Evolutionary conservation across 805 yeast genomes (phyloP).

Genomic region (Komagataella phaffii): DNA sequence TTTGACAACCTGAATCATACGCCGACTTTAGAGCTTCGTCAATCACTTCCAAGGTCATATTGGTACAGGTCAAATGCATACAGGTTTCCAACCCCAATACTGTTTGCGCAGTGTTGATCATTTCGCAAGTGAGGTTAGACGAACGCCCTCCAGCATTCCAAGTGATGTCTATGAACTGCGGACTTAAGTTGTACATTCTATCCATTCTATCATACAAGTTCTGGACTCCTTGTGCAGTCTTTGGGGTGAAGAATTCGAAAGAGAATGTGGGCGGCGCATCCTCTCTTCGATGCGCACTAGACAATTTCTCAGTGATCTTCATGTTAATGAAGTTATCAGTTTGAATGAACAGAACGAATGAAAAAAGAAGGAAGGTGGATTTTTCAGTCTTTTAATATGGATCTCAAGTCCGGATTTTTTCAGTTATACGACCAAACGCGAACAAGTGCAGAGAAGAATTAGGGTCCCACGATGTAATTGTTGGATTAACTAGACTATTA

Average conservation of each 20-base stretch:
- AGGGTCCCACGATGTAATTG: background rate
- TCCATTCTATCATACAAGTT: slow-evolving; percentile 95
- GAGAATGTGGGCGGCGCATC: slow-evolving; percentile 60
- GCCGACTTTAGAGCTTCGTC: slow-evolving; percentile 82
- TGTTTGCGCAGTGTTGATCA: slow-evolving; percentile 83
- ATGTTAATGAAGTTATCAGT: slow-evolving; percentile 9
- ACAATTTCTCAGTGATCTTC: slow-evolving; percentile 33
- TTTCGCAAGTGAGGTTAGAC: slow-evolving; percentile 75
- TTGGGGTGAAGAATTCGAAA: slow-evolving; percentile 94
- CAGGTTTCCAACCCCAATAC: slow-evolving; percentile 91
- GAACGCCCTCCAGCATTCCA: slow-evolving; percentile 98
- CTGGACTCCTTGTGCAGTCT: slow-evolving; percentile 93
- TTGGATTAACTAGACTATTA: background rate
- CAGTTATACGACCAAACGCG: background rate
- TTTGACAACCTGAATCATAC: slow-evolving; percentile 85
- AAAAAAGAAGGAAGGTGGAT: background rate
- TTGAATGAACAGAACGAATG: background rate
- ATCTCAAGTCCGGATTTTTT: background rate
- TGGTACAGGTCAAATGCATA: slow-evolving; percentile 96
- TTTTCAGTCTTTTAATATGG: background rate
- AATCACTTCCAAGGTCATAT: slow-evolving; percentile 71
- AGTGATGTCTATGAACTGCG: slow-evolving; percentile 88
- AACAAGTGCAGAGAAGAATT: background rate
- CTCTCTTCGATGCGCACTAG: slow-evolving; percentile 20
- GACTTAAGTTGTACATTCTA: slow-evolving; percentile 85